Conservation (phyloP, 441 rosid genomes). For the Euphorbia celastroides region DNA sequence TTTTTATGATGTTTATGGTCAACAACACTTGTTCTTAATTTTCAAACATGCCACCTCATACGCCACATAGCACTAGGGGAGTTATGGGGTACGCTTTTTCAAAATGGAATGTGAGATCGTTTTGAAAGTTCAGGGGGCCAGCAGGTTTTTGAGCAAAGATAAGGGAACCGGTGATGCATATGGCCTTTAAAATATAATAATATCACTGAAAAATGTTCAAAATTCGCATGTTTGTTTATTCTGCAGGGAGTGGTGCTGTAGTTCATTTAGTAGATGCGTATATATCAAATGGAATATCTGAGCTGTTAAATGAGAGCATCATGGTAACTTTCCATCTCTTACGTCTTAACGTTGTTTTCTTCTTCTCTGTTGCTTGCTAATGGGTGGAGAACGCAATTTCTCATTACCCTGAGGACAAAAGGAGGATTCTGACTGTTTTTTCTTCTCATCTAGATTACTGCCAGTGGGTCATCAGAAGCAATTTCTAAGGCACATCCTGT, state of each 20-base stretch:
- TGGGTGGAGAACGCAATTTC: neutral
- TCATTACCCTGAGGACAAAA: slow-evolving; percentile 14
- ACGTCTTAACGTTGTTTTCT: neutral
- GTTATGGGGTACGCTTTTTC: too few relatives aligned
- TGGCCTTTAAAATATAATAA: too few relatives aligned
- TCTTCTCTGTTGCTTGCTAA: slow-evolving; percentile 1
- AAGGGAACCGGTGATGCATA: too few relatives aligned
- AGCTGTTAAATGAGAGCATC: slow-evolving; percentile 50
- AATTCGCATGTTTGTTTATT: slow-evolving; percentile 15
- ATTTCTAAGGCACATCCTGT: slow-evolving; percentile 67
- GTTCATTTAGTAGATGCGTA: slow-evolving; percentile 59
- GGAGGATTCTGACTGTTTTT: slow-evolving; percentile 22
- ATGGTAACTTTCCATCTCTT: slow-evolving; percentile 41
- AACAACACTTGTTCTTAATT: too few relatives aligned
- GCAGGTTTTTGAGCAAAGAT: too few relatives aligned
- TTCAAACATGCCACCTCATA: too few relatives aligned
- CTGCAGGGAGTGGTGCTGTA: slow-evolving; percentile 48
- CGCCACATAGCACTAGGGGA: too few relatives aligned
- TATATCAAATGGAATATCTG: slow-evolving; percentile 57
- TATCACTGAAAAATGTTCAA: slow-evolving; percentile 1
- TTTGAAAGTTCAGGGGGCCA: too few relatives aligned
- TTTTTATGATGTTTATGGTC: too few relatives aligned
- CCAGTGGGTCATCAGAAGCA: slow-evolving; percentile 82
- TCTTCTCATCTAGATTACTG: slow-evolving; percentile 45
- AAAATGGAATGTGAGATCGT: too few relatives aligned